A percentile compares a stretch with the other conserved stretches of the same genome.
Conservation (phyloP, 2,329 filamentous ascomycete species). For the Aspergillus fischeri region DNA sequence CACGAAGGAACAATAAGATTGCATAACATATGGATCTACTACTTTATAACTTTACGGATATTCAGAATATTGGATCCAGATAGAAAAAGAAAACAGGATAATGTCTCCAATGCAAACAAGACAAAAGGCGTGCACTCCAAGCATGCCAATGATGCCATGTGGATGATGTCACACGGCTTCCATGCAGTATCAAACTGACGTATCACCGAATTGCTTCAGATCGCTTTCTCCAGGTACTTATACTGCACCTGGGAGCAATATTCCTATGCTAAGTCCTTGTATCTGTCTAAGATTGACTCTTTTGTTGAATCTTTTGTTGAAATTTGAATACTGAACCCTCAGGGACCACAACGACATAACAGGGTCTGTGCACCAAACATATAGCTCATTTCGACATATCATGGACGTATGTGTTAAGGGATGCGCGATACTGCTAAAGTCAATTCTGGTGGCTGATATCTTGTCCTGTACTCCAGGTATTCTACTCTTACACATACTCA, state of each 20-base stretch:
- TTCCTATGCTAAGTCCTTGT: background rate
- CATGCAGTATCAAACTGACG: background rate
- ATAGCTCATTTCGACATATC: background rate
- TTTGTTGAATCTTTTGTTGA: background rate
- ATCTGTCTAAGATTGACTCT: background rate
- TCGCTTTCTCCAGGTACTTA: background rate
- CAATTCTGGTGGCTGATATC: conserved; percentile 8
- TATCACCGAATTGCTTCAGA: background rate
- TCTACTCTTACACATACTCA: conserved; percentile 43
- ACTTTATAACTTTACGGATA: background rate
- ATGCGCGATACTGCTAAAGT: background rate
- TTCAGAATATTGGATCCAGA: background rate
- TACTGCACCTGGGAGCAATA: background rate
- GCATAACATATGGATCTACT: background rate
- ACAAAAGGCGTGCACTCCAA: background rate
- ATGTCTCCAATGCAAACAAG: background rate
- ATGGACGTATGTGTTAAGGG: conserved; percentile 17
- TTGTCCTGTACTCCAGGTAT: conserved; percentile 30
- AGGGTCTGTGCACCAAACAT: background rate
- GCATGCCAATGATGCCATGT: background rate
- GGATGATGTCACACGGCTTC: background rate
- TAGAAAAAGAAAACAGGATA: background rate
- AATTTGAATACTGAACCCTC: background rate
- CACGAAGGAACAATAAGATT: background rate
- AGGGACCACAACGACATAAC: background rate